Conservation (phyloP, 78 protist genomes). For the Polysphondylium violaceum region DNA sequence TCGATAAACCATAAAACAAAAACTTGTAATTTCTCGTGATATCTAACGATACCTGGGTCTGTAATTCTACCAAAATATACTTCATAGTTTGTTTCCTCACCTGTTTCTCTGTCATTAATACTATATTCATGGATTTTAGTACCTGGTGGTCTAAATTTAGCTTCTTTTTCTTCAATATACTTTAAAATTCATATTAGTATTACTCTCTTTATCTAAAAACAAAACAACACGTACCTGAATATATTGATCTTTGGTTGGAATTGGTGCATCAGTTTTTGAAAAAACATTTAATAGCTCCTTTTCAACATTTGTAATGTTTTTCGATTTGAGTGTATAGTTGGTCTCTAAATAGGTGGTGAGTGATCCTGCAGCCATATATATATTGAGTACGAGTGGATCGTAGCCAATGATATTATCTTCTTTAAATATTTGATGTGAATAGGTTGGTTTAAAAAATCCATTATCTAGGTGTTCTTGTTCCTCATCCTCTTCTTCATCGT, state of each 20-base stretch:
- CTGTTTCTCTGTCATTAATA: slow-evolving; percentile 26
- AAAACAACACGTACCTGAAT: neutral
- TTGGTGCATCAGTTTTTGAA: slow-evolving; percentile 62
- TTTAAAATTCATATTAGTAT: neutral
- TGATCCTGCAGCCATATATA: slow-evolving; percentile 60
- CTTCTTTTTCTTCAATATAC: slow-evolving; percentile 69
- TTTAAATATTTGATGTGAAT: slow-evolving; percentile 54
- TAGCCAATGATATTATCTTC: slow-evolving; percentile 42
- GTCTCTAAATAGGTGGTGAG: slow-evolving; percentile 26
- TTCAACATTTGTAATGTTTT: slow-evolving; percentile 56
- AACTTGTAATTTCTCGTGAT: slow-evolving; percentile 55
- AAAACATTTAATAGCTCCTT: slow-evolving; percentile 17
- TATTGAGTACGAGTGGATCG: slow-evolving; percentile 44
- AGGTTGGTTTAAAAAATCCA: slow-evolving; percentile 12
- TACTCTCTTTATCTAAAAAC: neutral
- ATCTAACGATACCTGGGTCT: slow-evolving; percentile 27
- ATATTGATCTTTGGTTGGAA: neutral
- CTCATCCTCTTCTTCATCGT: neutral
- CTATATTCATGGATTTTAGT: slow-evolving; percentile 27
- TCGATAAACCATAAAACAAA: slow-evolving; percentile 67
- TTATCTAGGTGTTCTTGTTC: neutral
- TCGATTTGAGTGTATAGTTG: slow-evolving; percentile 45
- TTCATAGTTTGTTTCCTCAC: slow-evolving; percentile 45
- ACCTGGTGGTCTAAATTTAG: slow-evolving; percentile 47
- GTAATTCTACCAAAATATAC: slow-evolving; percentile 53